phyloP scores from a whole-genome alignment of 208 protist genomes.

The Dictyostelium gargantuum region DNA sequence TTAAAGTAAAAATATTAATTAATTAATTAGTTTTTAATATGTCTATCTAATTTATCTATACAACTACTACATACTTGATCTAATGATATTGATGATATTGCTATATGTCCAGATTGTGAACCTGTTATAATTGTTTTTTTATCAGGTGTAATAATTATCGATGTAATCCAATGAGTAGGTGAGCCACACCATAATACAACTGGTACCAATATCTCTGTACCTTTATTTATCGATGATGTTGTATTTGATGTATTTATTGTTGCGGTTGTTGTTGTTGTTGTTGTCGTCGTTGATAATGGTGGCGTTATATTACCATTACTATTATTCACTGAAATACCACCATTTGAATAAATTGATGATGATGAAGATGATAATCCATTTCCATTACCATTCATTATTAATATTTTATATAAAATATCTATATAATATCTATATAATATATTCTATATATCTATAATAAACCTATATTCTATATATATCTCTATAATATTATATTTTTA shows the following conservation, averaged over 20 bases:
- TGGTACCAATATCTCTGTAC: constrained; percentile 18
- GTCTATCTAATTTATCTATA: background rate
- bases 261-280: background rate
- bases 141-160: constrained; percentile 43
- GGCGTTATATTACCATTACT: too few species aligned
- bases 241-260: background rate
- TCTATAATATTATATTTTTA: too few species aligned
- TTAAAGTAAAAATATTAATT: background rate
- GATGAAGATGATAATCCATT: too few species aligned
- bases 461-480: too few species aligned
- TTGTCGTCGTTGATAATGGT: too few species aligned
- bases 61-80: constrained; percentile 7
- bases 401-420: too few species aligned
- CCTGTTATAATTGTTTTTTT: constrained; percentile 40
- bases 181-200: constrained; percentile 60
- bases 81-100: constrained; percentile 33
- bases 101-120: constrained; percentile 35
- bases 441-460: too few species aligned
- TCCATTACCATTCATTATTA: too few species aligned
- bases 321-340: too few species aligned
- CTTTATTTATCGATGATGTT: background rate
- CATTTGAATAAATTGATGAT: too few species aligned
- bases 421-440: too few species aligned
- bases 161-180: constrained; percentile 51
- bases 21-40: background rate